Base-by-base conservation (phyloP, 2,329 filamentous ascomycete species). In the Trichophyton mentagrophytes region DNA sequence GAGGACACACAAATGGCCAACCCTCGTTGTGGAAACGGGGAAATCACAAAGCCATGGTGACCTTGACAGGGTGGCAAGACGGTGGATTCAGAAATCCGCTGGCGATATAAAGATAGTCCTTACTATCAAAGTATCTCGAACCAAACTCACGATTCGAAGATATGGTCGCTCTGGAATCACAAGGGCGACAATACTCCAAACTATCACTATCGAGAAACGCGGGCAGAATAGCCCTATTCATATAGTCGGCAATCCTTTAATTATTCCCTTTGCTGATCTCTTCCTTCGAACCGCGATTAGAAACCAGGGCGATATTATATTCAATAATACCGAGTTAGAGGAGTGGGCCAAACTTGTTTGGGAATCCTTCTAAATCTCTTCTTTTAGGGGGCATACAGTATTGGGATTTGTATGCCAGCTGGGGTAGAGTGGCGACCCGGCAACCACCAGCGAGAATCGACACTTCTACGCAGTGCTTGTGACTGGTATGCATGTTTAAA, bases 181-280 rank as follows among this genome's bases (percentile, higher is more conserved):
- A 49, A 13, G 20, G 33, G 59, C 59, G 17, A 17, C 27, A 7
- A 20, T 60, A 17, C 51, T 20, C 22, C 47, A 61, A n/a, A 36
- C 38, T 7, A 42, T 46, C 15, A 44, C 33, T 13, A 25, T 61
- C 17, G 30, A 17, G 33, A 57, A 57, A 33, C 36, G 53, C 46
- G 25, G 51, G 30, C 36, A 36, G 59, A 49, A 36, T 6, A 36
- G 49, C 8, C 22, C 44, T 36, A 13, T 44, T 44, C 38, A 20
- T 20, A 33, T 61, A 44, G 25, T 36, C 9, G 51, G 40, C 17
- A 17, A 42, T 5, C 60, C 60, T 53, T 47, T 61, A 25, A 38
- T n/a, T n/a, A 61, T 61, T 42, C 60, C 60, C 13, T 61, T 61
- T 42, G 9, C 25, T 6, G 60, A 61, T 44, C 40, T 61, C 9